Percentiles rank a stretch among this genome's conserved stretches.
Evolutionary conservation across 2,329 filamentous ascomycete genomes (phyloP).

Genomic region (Leptographium procerum): DNA sequence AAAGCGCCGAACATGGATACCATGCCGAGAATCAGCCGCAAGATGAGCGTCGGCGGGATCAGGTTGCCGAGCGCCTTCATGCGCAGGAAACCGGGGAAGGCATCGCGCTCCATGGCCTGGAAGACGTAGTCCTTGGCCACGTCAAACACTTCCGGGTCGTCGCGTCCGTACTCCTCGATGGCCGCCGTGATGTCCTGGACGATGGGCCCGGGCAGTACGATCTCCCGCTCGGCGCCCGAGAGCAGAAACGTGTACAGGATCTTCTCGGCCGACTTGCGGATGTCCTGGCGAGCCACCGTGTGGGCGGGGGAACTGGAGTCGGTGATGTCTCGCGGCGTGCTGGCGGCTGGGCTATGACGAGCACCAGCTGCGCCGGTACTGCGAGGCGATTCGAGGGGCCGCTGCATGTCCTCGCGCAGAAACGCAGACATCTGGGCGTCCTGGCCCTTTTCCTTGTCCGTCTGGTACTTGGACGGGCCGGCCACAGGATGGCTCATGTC

Average conservation of each 20-base stretch:
- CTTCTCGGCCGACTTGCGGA: slow-evolving; percentile 89
- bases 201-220: slow-evolving; percentile 81
- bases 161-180: slow-evolving; percentile 82
- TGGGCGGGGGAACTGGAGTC: slow-evolving; percentile 77
- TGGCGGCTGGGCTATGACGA: slow-evolving; percentile 37
- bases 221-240: slow-evolving; percentile 91
- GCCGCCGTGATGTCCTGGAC: slow-evolving; percentile 73
- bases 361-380: neutral
- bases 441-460: slow-evolving; percentile 63
- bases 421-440: slow-evolving; percentile 90
- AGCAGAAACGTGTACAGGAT: slow-evolving; percentile 97
- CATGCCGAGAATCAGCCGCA: slow-evolving; percentile 75
- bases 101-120: slow-evolving; percentile 98
- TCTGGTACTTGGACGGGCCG: slow-evolving; percentile 50
- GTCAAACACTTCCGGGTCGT: slow-evolving; percentile 96
- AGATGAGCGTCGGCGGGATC: slow-evolving; percentile 78
- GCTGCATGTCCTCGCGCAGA: slow-evolving; percentile 53
- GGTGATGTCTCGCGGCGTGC: slow-evolving; percentile 48
- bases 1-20: slow-evolving; percentile 82
- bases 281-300: slow-evolving; percentile 77
- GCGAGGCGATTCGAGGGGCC: slow-evolving; percentile 42
- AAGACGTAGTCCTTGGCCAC: slow-evolving; percentile 98
- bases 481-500: slow-evolving; percentile 51
- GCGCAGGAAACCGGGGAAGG: slow-evolving; percentile 92
- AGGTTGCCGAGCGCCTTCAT: slow-evolving; percentile 94